Evolutionary conservation across 179 eudicot species (phyloP), one percentile per base, ranked within the genome.

Genomic region (Silene coronaria): DNA sequence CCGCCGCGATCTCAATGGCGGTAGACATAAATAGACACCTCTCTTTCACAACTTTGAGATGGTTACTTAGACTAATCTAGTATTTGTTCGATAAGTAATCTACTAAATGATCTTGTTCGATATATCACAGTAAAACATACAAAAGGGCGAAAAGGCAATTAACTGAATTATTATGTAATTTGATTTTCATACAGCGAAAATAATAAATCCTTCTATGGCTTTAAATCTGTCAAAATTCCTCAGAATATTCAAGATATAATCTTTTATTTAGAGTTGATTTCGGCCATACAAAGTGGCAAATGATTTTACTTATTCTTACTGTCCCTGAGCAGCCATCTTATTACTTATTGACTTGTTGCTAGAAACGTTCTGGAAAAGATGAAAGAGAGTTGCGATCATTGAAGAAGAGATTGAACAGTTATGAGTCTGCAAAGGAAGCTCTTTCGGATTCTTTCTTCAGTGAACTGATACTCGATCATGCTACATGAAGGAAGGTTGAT

Each of bases 381-480:
- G 95, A 90, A 71, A 87, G 97, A 75, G 97, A 88, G 22, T 46
- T 95, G 72, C 87, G 96, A 45, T 89, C 95, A 36, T 78, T 95
- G 76, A 95, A 92, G 85, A 95, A 90, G 86, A 90, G 96, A 21
- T 73, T 90, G 55, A 89, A 87, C 82, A 84, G 75, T 65, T 95
- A 80, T 63, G 77, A 70, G 71, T 94, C 97, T 11, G 94, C 96
- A 55, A 89, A 80, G 80, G 96, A 90, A 84, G 86, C 91, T 19
- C 81, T 83, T 51, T 64, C 80, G 3, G 97, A 95, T 77, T 84
- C 93, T 79, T 89, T 95, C 82, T 95, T 95, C 79, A 79, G 72
- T 4, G 89, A 84, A 68, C 63, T 95, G 58, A 74, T 87, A 73
- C 69, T 79, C 42, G 73, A 82, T 42, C 74, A 68, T 53, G 66